Evolutionary conservation across 1,284 basidiomycete genomes (phyloP).

Genomic region (Austroboletus niveus): DNA sequence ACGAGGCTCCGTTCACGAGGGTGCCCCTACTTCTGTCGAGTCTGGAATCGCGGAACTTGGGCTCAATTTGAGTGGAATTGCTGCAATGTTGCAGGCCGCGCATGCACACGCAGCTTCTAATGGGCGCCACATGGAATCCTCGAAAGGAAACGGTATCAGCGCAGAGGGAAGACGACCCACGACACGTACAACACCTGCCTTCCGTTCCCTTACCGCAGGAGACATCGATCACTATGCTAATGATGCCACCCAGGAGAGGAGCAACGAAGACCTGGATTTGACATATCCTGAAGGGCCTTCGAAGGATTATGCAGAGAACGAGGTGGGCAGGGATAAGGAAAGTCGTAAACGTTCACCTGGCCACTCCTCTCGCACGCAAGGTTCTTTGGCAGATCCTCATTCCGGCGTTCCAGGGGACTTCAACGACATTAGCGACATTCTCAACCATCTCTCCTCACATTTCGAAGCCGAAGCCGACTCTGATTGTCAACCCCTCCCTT

Average conservation of each 20-base stretch:
- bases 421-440: slow-evolving; percentile 70
- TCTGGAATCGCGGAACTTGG: slow-evolving; percentile 33
- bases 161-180: slow-evolving; percentile 47
- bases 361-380: slow-evolving; percentile 30
- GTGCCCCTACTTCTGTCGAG: slow-evolving; percentile 22
- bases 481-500: slow-evolving; percentile 31
- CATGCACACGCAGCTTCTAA: slow-evolving; percentile 57
- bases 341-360: slow-evolving; percentile 28
- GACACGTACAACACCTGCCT: slow-evolving; percentile 68
- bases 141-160: slow-evolving; percentile 43
- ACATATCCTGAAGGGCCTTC: slow-evolving; percentile 41
- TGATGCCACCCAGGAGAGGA: slow-evolving; percentile 35
- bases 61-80: slow-evolving; percentile 59
- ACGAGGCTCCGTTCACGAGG: slow-evolving; percentile 13
- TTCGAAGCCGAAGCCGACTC: slow-evolving; percentile 57
- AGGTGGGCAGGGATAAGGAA: slow-evolving; percentile 37
- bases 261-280: slow-evolving; percentile 55
- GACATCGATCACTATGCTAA: slow-evolving; percentile 37
- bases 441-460: slow-evolving; percentile 66
- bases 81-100: slow-evolving; percentile 72
- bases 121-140: slow-evolving; percentile 46
- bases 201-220: slow-evolving; percentile 67
- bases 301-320: slow-evolving; percentile 39
- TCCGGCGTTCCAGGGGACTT: slow-evolving; percentile 55
- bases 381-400: slow-evolving; percentile 33